Conservation (phyloP, 169 alveolate species). For the Plasmodium knowlesi region DNA sequence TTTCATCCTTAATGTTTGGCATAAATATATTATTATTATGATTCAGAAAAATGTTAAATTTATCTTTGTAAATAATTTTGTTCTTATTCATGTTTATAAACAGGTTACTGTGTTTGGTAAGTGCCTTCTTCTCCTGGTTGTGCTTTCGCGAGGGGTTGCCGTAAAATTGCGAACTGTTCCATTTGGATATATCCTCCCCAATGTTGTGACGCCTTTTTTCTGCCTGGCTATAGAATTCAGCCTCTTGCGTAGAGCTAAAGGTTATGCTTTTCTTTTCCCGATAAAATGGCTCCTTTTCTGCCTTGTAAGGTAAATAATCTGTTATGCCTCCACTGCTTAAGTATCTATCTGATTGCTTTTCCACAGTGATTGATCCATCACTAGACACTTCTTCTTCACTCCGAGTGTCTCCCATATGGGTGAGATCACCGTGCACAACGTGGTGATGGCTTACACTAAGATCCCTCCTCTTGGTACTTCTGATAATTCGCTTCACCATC, state of each 20-base stretch:
- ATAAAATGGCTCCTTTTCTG: background rate
- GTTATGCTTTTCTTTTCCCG: background rate
- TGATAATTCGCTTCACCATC: background rate
- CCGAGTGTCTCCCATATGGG: background rate
- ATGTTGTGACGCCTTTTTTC: background rate
- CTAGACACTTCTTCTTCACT: background rate
- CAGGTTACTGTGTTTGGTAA: background rate
- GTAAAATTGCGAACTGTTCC: background rate
- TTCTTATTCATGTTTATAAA: constrained; percentile 16
- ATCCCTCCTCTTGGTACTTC: background rate
- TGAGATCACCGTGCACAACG: background rate
- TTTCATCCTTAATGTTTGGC: constrained; percentile 67
- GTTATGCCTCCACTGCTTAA: background rate
- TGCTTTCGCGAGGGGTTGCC: background rate
- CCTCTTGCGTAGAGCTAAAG: background rate
- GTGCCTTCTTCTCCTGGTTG: background rate
- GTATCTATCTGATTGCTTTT: background rate
- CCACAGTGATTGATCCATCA: background rate
- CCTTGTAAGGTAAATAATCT: background rate
- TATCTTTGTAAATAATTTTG: constrained; percentile 36
- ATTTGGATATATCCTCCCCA: background rate
- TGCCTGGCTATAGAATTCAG: background rate
- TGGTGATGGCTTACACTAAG: background rate
- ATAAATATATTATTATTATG: constrained; percentile 47
- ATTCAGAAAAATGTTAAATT: constrained; percentile 52